phyloP scores from a whole-genome alignment of 768 basidiomycete species.

The Boletus pseudopeckii region DNA sequence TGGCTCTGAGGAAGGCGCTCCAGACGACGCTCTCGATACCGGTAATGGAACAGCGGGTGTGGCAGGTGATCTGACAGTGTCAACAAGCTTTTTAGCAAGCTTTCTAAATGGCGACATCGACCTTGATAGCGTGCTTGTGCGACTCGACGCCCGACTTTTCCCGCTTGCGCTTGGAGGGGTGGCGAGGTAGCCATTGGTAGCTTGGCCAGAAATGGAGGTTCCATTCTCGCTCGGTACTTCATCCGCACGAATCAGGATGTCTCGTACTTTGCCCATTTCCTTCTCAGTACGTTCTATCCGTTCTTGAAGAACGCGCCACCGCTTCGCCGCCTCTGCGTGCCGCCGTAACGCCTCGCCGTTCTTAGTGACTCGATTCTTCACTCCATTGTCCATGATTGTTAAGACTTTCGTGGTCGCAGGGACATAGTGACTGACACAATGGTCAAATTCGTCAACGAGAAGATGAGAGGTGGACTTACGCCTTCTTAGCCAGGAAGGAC shows the following conservation, averaged over 20 bases:
- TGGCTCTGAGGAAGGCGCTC: constrained; percentile 54
- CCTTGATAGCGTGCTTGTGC: constrained; percentile 49
- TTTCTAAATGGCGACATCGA: constrained; percentile 81
- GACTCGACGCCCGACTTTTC: constrained; percentile 42
- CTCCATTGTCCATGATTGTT: constrained; percentile 90
- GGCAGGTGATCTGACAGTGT: constrained; percentile 37
- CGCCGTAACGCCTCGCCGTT: constrained; percentile 92
- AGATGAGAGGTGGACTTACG: constrained; percentile 44
- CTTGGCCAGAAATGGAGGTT: constrained; percentile 62
- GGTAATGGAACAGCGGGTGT: constrained; percentile 46
- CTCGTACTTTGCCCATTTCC: constrained; percentile 75
- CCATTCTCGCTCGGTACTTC: constrained; percentile 63
- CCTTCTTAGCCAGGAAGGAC: constrained; percentile 85
- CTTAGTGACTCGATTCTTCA: constrained; percentile 90
- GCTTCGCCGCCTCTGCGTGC: constrained; percentile 83
- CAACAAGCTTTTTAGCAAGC: constrained; percentile 68
- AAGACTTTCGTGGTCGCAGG: constrained; percentile 92
- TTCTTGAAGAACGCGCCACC: constrained; percentile 79
- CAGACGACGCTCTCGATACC: constrained; percentile 38
- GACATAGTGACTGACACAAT: constrained; percentile 74
- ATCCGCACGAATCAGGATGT: constrained; percentile 47
- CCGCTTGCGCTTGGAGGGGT: constrained; percentile 55
- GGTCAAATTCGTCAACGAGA: constrained; percentile 10
- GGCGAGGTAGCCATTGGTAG: constrained; percentile 58
- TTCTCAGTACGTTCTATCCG: constrained; percentile 76